Percentiles rank a stretch among this genome's conserved stretches.
Evolutionary conservation across 139 green algal species (phyloP).

Genomic region (Pycnococcus provasolii): DNA sequence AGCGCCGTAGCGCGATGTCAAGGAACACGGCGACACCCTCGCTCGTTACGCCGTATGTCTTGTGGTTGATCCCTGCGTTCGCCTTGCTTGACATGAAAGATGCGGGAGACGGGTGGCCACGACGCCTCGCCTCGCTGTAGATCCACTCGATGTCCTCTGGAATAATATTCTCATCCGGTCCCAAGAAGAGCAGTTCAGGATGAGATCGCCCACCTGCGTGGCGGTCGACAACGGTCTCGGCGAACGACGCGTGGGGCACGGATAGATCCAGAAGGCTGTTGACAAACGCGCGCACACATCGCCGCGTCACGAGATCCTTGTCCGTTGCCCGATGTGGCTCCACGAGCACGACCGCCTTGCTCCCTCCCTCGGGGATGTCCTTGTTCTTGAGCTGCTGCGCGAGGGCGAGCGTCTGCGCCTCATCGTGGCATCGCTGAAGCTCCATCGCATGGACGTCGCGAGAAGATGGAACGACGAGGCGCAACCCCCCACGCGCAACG

Average conservation of each 20-base stretch:
- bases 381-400: slow-evolving; percentile 21
- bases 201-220: background rate
- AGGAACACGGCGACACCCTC: slow-evolving; percentile 14
- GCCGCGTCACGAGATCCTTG: background rate
- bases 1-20: slow-evolving; percentile 7
- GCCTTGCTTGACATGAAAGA: slow-evolving; percentile 13
- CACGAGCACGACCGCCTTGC: slow-evolving; percentile 8
- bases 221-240: background rate
- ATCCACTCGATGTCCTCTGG: slow-evolving; percentile 19
- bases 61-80: slow-evolving; percentile 14
- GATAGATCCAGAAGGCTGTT: slow-evolving; percentile 5
- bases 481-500: slow-evolving; percentile 10
- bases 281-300: background rate
- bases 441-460: slow-evolving; percentile 1
- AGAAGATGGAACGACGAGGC: background rate
- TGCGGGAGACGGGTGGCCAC: background rate
- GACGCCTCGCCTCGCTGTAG: background rate
- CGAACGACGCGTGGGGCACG: background rate
- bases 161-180: slow-evolving; percentile 14
- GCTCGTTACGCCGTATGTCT: slow-evolving; percentile 9
- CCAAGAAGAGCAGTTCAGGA: slow-evolving; percentile 7
- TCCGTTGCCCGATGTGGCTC: background rate
- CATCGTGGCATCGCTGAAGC: background rate
- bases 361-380: slow-evolving; percentile 17
- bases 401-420: slow-evolving; percentile 6